Conservation (phyloP, 2,329 filamentous ascomycete genomes). For the Trichoderma sp. region DNA sequence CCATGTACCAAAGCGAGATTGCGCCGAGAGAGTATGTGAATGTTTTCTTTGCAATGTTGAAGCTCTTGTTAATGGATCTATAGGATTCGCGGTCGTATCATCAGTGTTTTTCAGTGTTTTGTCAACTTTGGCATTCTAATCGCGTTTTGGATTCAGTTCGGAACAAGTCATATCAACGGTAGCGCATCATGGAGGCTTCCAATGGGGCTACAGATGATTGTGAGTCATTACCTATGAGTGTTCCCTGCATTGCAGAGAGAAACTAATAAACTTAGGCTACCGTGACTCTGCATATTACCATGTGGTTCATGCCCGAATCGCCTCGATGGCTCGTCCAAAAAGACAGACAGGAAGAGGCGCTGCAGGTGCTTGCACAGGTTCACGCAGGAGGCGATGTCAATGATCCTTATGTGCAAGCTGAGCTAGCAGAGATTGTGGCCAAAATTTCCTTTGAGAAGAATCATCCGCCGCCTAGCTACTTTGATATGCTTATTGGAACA, state of each 20-base stretch:
- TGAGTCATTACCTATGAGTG: background rate
- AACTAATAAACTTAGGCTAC: slow-evolving; percentile 10
- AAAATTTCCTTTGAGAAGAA: slow-evolving; percentile 24
- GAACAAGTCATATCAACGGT: slow-evolving; percentile 33
- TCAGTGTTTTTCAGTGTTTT: slow-evolving; percentile 35
- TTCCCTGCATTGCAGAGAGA: fast-evolving
- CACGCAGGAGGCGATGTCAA: slow-evolving; percentile 14
- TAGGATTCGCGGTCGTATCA: slow-evolving; percentile 43
- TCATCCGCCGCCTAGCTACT: slow-evolving; percentile 23
- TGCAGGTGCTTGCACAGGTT: slow-evolving; percentile 11
- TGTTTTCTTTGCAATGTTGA: background rate
- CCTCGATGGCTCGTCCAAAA: slow-evolving; percentile 22
- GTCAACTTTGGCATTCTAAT: slow-evolving; percentile 34
- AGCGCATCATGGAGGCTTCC: slow-evolving; percentile 37
- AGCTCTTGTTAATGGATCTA: background rate
- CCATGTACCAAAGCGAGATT: slow-evolving; percentile 24
- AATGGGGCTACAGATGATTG: slow-evolving; percentile 36
- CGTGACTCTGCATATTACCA: slow-evolving; percentile 17
- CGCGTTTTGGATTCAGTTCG: slow-evolving; percentile 38
- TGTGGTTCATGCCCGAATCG: slow-evolving; percentile 25
- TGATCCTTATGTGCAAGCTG: slow-evolving; percentile 17
- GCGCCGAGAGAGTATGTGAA: slow-evolving; percentile 18
- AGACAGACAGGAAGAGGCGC: slow-evolving; percentile 20
- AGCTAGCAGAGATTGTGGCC: slow-evolving; percentile 22
- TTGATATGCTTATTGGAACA: slow-evolving; percentile 21